Evolutionary conservation across 345 rosid species (phyloP), one percentile per base, ranked within the genome.

Genomic region (Salix koriyanagi): DNA sequence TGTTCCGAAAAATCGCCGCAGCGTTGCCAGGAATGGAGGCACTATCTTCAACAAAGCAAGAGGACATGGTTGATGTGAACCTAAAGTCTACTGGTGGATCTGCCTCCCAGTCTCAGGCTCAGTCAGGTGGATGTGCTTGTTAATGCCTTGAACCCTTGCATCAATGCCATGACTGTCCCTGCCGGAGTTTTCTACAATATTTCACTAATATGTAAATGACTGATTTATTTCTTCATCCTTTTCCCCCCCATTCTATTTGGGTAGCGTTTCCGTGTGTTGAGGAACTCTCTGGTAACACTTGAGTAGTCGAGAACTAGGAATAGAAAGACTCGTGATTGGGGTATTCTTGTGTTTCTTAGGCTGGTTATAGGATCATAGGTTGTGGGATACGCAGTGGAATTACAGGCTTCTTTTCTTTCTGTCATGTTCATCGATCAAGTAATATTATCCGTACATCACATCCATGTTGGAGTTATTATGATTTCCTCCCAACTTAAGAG

Each of bases 1-100:
- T 74, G 77, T 74, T 74, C 62, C 42, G 77, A 37, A 74, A 74
- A 74, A 74, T 74, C 6, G 77, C 77, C 28, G 70, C 77, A 64
- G 77, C 77, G 62, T 64, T 74, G 65, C 70, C 77, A 65, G 70
- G 77, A 32, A 74, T 74, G 77, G 69, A 74, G 50, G 50, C 75
- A 70, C 79, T 77, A 32, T 77, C 79, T 42, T 77, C 79, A 34
- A 42, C 79, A 42, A 77, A 77, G 52, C 79, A 77, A 70, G 79
- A 77, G 36, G 79, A 77, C 61, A 77, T 77, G 75, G 79, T 77
- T 77, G 79, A 77, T 62, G 79, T 77, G 79, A 70, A 77, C 46
- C 62, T 77, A 56, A 77, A 70, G 64, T 56, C 79, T 62, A 21
- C 70, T 32, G 16, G 62, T 46, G 70, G 70, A 62, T 5, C 60